Base-by-base conservation (phyloP, 176 grass and related monocot species). In the Carex pumila region DNA sequence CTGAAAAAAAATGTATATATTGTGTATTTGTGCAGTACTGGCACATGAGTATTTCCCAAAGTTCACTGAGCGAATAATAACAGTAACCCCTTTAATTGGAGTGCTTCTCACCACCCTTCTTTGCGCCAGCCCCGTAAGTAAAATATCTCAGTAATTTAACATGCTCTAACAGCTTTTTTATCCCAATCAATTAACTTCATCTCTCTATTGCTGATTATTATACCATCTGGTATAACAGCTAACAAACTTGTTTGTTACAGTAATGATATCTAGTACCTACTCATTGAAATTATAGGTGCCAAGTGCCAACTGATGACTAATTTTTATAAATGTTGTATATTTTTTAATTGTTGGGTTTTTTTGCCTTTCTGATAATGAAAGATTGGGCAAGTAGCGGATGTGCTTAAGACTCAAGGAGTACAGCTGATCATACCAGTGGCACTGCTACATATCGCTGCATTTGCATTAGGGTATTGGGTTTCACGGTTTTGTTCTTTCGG, bases 311-410 rank as follows among this genome's bases (percentile, higher is more conserved):
- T 57, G 52, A 57, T 55, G 56, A 78, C 49, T 11, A 47, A 21
- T 9, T 47, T 56, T 57, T 57, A 3, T 1, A 32, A 9, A 78
- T 25, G 5, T 56, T 57, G 19, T 78, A 57, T 31, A 14, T 13
- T 5, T 15, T 54, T 54, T 31, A 13, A 31, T 78, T 34, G 17
- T 56, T 39, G 37, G 25, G 52, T 13, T 34, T 9, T 41, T 41
- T 41, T 78, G 25, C 29, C 11, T 76, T 78, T 78, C 13, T 69
- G 7, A 66, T 83, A 18, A 81, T 72, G 65, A 82, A 76, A 99
- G 96, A 99, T 99, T 84, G 96, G 96, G 39, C 96, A 95, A 95
- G 93, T 99, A 12, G 63, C 93, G 39, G 93, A 95, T 34, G 96
- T 95, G 62, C 71, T 99, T 69, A 99, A 92, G 84, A 32, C 88